Conservation (phyloP, 768 basidiomycete species). For the Hygrophorus russula region DNA sequence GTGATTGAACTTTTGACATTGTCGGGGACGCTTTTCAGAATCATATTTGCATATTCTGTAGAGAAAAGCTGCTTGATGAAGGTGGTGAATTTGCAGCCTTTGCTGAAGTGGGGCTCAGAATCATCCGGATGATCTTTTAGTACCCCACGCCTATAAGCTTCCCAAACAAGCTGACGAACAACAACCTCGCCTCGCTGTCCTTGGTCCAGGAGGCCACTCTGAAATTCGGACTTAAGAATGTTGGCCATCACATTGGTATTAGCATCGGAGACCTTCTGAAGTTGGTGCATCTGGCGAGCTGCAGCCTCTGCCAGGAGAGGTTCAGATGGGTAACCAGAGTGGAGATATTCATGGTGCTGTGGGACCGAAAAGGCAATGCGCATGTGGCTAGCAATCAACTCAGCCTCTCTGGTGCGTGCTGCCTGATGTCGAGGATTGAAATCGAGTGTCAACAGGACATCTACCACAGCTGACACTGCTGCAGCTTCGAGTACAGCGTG, state of each 20-base stretch:
- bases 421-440: slow-evolving; percentile 6
- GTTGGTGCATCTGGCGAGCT: slow-evolving; percentile 1
- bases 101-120: slow-evolving; percentile 8
- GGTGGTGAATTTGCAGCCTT: slow-evolving; percentile 11
- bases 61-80: slow-evolving; percentile 14
- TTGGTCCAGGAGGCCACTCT: slow-evolving; percentile 7
- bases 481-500: background rate
- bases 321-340: slow-evolving; percentile 21
- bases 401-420: slow-evolving; percentile 3
- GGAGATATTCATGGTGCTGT: slow-evolving; percentile 12
- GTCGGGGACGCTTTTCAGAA: slow-evolving; percentile 14
- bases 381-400: slow-evolving; percentile 18
- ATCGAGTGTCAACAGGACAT: slow-evolving; percentile 10
- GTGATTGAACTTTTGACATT: slow-evolving; percentile 7
- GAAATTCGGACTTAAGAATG: slow-evolving; percentile 4
- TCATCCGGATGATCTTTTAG: background rate
- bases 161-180: slow-evolving; percentile 13
- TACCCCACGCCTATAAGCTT: slow-evolving; percentile 15
- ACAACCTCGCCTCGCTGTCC: slow-evolving; percentile 16
- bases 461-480: slow-evolving; percentile 8
- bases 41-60: slow-evolving; percentile 2
- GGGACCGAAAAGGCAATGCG: slow-evolving; percentile 17
- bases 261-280: background rate
- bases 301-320: slow-evolving; percentile 24
- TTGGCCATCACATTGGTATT: slow-evolving; percentile 3